Percentiles rank a stretch among this genome's conserved stretches.
phyloP scores from a whole-genome alignment of 2,329 filamentous ascomycete genomes.

The Alternaria angustiovoidea region DNA sequence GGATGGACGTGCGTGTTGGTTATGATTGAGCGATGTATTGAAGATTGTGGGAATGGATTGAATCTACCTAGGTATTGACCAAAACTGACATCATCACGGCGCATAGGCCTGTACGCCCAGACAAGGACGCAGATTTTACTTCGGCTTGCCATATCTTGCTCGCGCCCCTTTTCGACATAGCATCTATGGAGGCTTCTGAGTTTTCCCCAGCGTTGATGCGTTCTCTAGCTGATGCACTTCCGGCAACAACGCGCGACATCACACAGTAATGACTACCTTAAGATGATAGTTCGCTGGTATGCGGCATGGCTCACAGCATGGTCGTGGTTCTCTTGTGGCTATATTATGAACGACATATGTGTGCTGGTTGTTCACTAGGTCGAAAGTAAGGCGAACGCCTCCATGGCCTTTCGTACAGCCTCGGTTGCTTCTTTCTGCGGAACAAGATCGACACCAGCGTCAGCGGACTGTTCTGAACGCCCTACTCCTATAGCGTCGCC shows the following conservation, averaged over 20 bases:
- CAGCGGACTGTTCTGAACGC: conserved; percentile 3
- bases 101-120: background rate
- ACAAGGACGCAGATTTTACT: background rate
- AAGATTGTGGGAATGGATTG: background rate
- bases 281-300: background rate
- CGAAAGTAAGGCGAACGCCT: conserved; percentile 11
- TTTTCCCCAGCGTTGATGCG: background rate
- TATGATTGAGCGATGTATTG: background rate
- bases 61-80: background rate
- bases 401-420: conserved; percentile 15
- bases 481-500: background rate
- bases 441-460: conserved; percentile 10
- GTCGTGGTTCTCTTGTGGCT: background rate
- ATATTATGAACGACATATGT: background rate
- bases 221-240: background rate
- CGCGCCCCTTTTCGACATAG: background rate
- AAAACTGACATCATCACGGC: background rate
- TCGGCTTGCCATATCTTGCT: background rate
- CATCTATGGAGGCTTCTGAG: background rate
- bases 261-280: background rate
- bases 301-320: background rate
- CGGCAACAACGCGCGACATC: background rate
- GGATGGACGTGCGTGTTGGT: background rate
- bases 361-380: background rate
- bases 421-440: conserved; percentile 12